phyloP scores from a whole-genome alignment of 805 yeast genomes.

The Suhomyces prunicola region DNA sequence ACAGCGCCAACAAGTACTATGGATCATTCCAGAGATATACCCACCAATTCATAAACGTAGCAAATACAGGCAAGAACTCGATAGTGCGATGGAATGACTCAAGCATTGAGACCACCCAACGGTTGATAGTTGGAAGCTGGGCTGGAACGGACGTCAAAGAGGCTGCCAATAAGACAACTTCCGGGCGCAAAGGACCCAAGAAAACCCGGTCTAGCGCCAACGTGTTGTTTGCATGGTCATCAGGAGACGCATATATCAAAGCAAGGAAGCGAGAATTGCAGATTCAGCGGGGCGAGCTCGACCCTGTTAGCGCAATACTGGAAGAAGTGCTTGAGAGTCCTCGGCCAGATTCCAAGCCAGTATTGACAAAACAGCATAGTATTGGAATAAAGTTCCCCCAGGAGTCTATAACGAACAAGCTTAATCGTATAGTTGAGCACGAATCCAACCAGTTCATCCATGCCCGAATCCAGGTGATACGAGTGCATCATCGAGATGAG shows the following conservation, averaged over 20 bases:
- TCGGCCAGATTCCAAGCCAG: neutral
- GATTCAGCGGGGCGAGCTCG: slow-evolving; percentile 4
- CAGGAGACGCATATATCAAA: slow-evolving; percentile 37
- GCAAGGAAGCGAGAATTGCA: slow-evolving; percentile 28
- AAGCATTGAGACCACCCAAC: slow-evolving; percentile 18
- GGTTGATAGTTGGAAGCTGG: slow-evolving; percentile 24
- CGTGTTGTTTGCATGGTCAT: slow-evolving; percentile 43
- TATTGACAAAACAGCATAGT: neutral
- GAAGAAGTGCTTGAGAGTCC: neutral
- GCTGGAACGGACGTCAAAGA: slow-evolving; percentile 5
- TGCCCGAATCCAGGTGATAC: slow-evolving; percentile 35
- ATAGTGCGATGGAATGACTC: slow-evolving; percentile 33
- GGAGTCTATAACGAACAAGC: slow-evolving; percentile 21
- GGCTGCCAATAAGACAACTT: neutral
- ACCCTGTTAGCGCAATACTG: slow-evolving; percentile 1
- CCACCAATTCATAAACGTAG: slow-evolving; percentile 29
- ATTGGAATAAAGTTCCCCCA: slow-evolving; percentile 13
- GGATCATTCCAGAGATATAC: slow-evolving; percentile 31
- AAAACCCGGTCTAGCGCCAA: slow-evolving; percentile 18
- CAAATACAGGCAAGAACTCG: slow-evolving; percentile 5
- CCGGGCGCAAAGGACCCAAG: slow-evolving; percentile 4
- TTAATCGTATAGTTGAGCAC: slow-evolving; percentile 28
- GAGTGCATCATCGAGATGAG: slow-evolving; percentile 37
- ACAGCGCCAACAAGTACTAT: slow-evolving; percentile 29
- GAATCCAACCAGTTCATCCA: slow-evolving; percentile 40